Percentiles rank a stretch among this genome's conserved stretches.
Evolutionary conservation across 345 rosid species (phyloP).

Genomic region (Eutrema japonicum): DNA sequence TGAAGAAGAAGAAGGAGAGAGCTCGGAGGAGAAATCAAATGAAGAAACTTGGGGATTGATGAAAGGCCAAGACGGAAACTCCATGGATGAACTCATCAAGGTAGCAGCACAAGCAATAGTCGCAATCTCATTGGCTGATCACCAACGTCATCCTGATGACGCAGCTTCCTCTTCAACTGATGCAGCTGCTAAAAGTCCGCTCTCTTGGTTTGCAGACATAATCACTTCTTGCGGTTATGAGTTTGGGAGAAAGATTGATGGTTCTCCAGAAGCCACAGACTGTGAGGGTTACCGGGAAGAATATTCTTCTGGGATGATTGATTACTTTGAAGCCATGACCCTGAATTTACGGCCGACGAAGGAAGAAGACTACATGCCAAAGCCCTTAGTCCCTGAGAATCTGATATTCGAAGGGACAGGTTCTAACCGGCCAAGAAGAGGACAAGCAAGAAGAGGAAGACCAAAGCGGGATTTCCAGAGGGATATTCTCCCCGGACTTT

Average conservation of each 20-base stretch:
- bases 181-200: conserved; percentile 43
- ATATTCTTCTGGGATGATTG: conserved; percentile 48
- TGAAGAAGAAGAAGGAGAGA: conserved; percentile 51
- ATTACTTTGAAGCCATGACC: conserved; percentile 72
- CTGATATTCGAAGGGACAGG: conserved; percentile 55
- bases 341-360: conserved; percentile 52
- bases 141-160: conserved; percentile 39
- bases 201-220: conserved; percentile 68
- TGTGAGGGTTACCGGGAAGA: conserved; percentile 36
- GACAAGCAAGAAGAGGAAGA: conserved; percentile 89
- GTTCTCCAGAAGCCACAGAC: conserved; percentile 27
- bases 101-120: conserved; percentile 68
- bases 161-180: conserved; percentile 42
- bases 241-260: conserved; percentile 24
- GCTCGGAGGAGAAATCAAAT: conserved; percentile 35
- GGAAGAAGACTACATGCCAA: conserved; percentile 74
- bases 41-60: conserved; percentile 22
- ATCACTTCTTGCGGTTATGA: conserved; percentile 31
- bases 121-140: conserved; percentile 51
- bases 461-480: conserved; percentile 94
- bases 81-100: conserved; percentile 36
- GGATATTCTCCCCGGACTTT: conserved; percentile 90
- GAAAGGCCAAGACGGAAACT: conserved; percentile 25
- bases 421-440: conserved; percentile 61
- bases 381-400: conserved; percentile 68